These are phyloP conservation scores for Prunus kanzakura DNA, from an alignment of 306 rosid species.

Conservation along the genomic window DNA sequence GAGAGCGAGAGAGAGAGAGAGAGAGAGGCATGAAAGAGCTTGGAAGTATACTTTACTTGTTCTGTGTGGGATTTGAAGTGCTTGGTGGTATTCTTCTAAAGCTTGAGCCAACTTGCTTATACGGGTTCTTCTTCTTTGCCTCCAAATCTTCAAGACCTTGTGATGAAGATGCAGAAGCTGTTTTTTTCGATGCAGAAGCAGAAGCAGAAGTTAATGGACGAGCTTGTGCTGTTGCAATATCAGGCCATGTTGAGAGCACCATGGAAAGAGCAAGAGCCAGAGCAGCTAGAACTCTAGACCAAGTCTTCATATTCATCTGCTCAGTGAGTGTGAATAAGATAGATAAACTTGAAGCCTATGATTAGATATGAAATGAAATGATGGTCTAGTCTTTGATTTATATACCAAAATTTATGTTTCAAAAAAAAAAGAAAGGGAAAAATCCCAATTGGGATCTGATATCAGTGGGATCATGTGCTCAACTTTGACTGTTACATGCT, in stretches of 20 bases:
- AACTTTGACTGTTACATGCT: constrained; percentile 35
- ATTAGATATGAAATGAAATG: neutral
- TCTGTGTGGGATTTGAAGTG: constrained; percentile 58
- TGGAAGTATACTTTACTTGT: constrained; percentile 45
- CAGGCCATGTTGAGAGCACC: constrained; percentile 31
- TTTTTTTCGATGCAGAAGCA: neutral
- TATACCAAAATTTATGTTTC: constrained; percentile 21
- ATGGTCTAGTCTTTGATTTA: constrained; percentile 23
- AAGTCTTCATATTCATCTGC: constrained; percentile 37
- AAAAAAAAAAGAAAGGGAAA: neutral
- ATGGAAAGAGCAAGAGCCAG: constrained; percentile 42
- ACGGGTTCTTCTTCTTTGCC: constrained; percentile 32
- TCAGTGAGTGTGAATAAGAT: constrained; percentile 20
- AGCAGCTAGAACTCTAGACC: constrained; percentile 52
- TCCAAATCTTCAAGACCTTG: constrained; percentile 33
- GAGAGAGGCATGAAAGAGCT: constrained; percentile 25
- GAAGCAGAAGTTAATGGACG: constrained; percentile 23
- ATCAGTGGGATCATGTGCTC: constrained; percentile 59
- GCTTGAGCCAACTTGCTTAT: constrained; percentile 41
- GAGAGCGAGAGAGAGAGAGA: neutral
- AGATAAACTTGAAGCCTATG: constrained; percentile 12
- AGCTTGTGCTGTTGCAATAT: constrained; percentile 25
- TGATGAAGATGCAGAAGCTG: constrained; percentile 23
- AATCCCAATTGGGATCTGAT: constrained; percentile 45
- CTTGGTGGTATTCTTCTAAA: constrained; percentile 63